These are phyloP conservation scores for Colletotrichum sp. DNA, from an alignment of 2,329 filamentous ascomycete genomes.

Conservation along the genomic window DNA sequence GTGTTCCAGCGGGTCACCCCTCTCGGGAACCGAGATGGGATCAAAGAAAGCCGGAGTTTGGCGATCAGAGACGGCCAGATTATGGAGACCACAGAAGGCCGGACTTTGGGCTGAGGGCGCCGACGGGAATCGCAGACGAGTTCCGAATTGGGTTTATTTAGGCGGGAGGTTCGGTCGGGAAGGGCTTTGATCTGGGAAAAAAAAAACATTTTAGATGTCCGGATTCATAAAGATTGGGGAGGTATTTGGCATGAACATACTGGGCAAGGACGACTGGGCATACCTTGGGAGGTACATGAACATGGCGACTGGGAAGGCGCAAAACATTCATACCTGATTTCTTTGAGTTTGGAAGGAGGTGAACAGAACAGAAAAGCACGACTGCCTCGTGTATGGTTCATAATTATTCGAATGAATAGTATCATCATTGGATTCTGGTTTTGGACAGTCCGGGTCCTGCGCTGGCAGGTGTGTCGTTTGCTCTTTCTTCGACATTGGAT, in stretches of 20 bases:
- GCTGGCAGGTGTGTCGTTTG: not conserved
- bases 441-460: not conserved
- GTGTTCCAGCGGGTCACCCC: not conserved
- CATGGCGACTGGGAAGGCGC: not conserved
- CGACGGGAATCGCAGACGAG: conserved; percentile 23
- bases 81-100: not conserved
- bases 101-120: conserved; percentile 20
- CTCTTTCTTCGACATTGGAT: not conserved
- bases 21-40: not conserved
- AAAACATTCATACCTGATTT: not conserved
- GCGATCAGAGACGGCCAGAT: not conserved
- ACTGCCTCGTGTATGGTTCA: not conserved
- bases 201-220: not conserved
- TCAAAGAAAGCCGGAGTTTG: not conserved
- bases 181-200: not conserved
- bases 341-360: not conserved
- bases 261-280: not conserved
- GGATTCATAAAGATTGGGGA: not conserved
- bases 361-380: not conserved
- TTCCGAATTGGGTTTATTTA: conserved; percentile 22
- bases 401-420: conserved; percentile 4
- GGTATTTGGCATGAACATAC: not conserved
- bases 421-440: not conserved
- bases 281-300: not conserved
- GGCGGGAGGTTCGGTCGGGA: not conserved